These are phyloP conservation scores for Bipolaris sorokiniana DNA, from an alignment of 2,329 filamentous ascomycete species.

Conservation along the genomic window DNA sequence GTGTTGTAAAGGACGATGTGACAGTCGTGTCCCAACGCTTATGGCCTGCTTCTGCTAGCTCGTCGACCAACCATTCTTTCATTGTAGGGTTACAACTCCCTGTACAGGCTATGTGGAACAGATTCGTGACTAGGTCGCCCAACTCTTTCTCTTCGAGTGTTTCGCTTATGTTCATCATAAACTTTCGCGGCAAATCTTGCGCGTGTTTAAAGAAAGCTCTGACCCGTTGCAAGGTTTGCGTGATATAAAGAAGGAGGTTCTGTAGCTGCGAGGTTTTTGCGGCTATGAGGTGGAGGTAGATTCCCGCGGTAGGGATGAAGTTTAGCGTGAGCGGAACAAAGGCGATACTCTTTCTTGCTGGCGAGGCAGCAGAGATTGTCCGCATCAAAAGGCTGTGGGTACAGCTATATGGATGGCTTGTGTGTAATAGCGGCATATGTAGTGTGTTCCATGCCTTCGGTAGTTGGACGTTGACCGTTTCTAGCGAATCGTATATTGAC, in stretches of 20 bases:
- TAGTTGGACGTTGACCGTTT: conserved; percentile 70
- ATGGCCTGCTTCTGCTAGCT: conserved; percentile 73
- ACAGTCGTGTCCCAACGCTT: conserved; percentile 96
- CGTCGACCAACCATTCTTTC: conserved; percentile 87
- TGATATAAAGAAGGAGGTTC: conserved; percentile 83
- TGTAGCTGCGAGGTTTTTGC: conserved; percentile 87
- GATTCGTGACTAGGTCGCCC: conserved; percentile 72
- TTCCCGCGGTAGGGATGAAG: conserved; percentile 77
- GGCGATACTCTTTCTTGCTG: conserved; percentile 43
- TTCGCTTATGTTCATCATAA: conserved; percentile 77
- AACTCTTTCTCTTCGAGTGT: conserved; percentile 71
- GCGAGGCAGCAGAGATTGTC: conserved; percentile 38
- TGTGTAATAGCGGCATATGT: conserved; percentile 63
- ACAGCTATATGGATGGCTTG: conserved; percentile 75
- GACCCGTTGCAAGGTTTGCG: conserved; percentile 80
- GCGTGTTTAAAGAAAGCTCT: conserved; percentile 82
- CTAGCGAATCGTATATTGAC: conserved; percentile 84
- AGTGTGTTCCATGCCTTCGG: conserved; percentile 54
- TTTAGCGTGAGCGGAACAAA: conserved; percentile 77
- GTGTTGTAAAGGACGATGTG: conserved; percentile 74
- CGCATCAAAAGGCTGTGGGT: conserved; percentile 74
- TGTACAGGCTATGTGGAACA: conserved; percentile 85
- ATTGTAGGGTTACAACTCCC: conserved; percentile 78
- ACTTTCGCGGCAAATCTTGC: conserved; percentile 77
- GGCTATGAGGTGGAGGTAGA: conserved; percentile 82